Evolutionary conservation across 1,284 basidiomycete species (phyloP).

Genomic region (Trametes sp.): DNA sequence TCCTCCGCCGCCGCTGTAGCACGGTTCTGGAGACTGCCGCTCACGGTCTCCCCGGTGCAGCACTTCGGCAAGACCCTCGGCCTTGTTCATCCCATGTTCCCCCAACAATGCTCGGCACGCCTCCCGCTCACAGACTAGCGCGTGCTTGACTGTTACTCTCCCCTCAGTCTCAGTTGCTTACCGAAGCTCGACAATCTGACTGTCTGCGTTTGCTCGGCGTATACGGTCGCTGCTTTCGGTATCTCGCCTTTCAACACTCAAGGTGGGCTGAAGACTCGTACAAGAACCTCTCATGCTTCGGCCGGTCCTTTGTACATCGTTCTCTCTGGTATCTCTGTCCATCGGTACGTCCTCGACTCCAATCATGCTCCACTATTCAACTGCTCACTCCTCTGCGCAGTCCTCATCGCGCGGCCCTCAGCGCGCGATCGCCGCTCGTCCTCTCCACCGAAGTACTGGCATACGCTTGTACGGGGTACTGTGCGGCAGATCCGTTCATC

Average conservation of each 20-base stretch:
- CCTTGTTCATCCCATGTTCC: neutral
- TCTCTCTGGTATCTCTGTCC: neutral
- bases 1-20: neutral
- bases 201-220: constrained; percentile 10
- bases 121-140: neutral
- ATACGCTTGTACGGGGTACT: neutral
- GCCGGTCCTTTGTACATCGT: neutral
- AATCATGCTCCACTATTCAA: neutral
- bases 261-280: too few relatives aligned
- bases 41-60: constrained; percentile 6
- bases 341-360: neutral
- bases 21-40: constrained; percentile 1
- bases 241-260: too few relatives aligned
- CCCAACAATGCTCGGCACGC: constrained; percentile 3
- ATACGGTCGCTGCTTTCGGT: constrained; percentile 9
- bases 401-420: neutral
- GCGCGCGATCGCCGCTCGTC: neutral
- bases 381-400: neutral
- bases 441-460: neutral
- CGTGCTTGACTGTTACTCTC: constrained; percentile 1
- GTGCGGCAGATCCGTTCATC: neutral
- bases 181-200: constrained; percentile 4
- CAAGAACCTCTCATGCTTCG: constrained; percentile 2
- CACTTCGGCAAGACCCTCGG: neutral
- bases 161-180: constrained; percentile 6